Percentiles rank a stretch among this genome's conserved stretches.
Evolutionary conservation across 768 basidiomycete genomes (phyloP).

Genomic region (Xerocomus spinulosus): DNA sequence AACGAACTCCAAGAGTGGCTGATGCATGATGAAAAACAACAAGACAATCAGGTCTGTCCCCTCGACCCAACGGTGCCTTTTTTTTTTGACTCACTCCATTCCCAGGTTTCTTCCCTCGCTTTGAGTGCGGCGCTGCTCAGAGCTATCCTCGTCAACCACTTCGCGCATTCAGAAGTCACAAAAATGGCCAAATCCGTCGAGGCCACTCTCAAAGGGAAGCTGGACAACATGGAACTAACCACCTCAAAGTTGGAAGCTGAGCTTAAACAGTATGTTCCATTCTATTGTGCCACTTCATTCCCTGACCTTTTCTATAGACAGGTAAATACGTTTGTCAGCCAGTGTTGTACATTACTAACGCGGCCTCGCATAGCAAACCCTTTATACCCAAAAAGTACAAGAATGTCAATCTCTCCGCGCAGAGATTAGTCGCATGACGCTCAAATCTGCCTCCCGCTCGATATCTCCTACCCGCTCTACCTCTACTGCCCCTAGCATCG

Average conservation of each 20-base stretch:
- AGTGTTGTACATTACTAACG: slow-evolving; percentile 9
- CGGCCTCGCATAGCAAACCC: slow-evolving; percentile 43
- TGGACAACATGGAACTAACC: slow-evolving; percentile 59
- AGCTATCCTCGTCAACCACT: slow-evolving; percentile 79
- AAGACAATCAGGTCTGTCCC: slow-evolving; percentile 59
- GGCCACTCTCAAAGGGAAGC: slow-evolving; percentile 54
- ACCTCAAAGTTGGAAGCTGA: slow-evolving; percentile 64
- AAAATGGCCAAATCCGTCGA: slow-evolving; percentile 63
- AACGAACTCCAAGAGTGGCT: slow-evolving; percentile 79
- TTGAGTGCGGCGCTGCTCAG: slow-evolving; percentile 76
- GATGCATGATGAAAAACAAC: slow-evolving; percentile 48
- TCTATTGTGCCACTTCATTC: slow-evolving; percentile 6
- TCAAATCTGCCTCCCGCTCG: slow-evolving; percentile 27
- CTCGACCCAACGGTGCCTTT: slow-evolving; percentile 9
- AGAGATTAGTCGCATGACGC: slow-evolving; percentile 54
- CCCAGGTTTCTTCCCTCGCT: slow-evolving; percentile 60
- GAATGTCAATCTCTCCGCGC: slow-evolving; percentile 65
- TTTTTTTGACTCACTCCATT: background rate
- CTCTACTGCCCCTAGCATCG: slow-evolving; percentile 23
- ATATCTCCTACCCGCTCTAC: slow-evolving; percentile 24
- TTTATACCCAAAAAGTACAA: slow-evolving; percentile 64
- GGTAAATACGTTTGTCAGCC: slow-evolving; percentile 39
- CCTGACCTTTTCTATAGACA: slow-evolving; percentile 42
- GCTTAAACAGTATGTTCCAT: slow-evolving; percentile 57
- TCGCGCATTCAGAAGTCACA: slow-evolving; percentile 73